These are phyloP conservation scores for Canavalia ensiformis DNA, from an alignment of 306 rosid species.

Conservation along the genomic window DNA sequence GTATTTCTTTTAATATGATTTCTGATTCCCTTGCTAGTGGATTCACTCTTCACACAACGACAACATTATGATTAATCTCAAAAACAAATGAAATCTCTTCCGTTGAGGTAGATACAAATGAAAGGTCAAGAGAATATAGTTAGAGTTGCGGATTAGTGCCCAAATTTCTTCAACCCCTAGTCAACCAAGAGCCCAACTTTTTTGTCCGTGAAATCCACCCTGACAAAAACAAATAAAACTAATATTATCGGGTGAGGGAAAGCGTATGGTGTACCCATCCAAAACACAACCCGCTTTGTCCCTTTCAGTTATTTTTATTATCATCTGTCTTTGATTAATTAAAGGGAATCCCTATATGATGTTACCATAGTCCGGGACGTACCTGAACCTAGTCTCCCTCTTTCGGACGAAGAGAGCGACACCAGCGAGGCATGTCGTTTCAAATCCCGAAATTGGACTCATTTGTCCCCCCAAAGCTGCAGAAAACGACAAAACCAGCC, in stretches of 20 bases:
- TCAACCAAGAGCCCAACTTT: background rate
- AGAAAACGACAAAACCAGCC: conserved; percentile 61
- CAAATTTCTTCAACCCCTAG: background rate
- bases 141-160: background rate
- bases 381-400: background rate
- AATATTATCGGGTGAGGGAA: background rate
- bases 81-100: background rate
- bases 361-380: background rate
- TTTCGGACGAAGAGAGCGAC: conserved; percentile 35
- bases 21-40: too few relatives aligned
- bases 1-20: too few relatives aligned
- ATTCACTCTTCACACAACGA: background rate
- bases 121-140: background rate
- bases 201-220: background rate
- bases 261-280: background rate
- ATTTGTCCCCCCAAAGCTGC: conserved; percentile 52
- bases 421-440: conserved; percentile 47
- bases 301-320: background rate
- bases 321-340: too few relatives aligned
- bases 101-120: background rate
- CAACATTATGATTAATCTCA: background rate
- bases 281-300: background rate
- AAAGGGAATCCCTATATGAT: background rate
- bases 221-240: background rate
- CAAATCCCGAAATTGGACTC: conserved; percentile 58